Evolutionary conservation across 1,284 basidiomycete species (phyloP).

Genomic region (Apiotrichum domesticum): DNA sequence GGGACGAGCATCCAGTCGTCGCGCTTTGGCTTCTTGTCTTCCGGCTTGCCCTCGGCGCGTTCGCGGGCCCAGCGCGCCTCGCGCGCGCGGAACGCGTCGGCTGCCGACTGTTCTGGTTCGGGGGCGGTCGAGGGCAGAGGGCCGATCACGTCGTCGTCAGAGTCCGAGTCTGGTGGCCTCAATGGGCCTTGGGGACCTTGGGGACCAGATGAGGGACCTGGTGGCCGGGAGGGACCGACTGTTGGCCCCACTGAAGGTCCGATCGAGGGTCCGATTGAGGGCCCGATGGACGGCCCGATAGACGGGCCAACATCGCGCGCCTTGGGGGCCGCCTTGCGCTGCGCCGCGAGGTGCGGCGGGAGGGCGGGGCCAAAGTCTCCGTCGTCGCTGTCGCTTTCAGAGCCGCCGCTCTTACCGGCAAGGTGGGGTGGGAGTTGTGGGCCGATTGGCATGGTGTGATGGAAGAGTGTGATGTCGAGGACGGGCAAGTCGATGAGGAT

Average conservation of each 20-base stretch:
- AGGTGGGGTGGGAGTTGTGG: slow-evolving; percentile 17
- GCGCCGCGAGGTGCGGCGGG: slow-evolving; percentile 35
- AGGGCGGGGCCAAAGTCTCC: slow-evolving; percentile 61
- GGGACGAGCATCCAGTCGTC: slow-evolving; percentile 96
- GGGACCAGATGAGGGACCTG: too few relatives aligned
- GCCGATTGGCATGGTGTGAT: slow-evolving; percentile 13
- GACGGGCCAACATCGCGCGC: slow-evolving; percentile 7
- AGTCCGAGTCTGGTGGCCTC: slow-evolving; percentile 12
- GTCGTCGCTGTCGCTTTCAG: slow-evolving; percentile 57
- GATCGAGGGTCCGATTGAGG: not conserved
- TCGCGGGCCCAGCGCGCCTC: slow-evolving; percentile 60
- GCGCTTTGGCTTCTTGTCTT: slow-evolving; percentile 35
- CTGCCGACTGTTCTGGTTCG: slow-evolving; percentile 47
- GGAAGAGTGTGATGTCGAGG: not conserved
- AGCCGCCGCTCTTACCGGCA: slow-evolving; percentile 12
- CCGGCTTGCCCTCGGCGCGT: slow-evolving; percentile 52
- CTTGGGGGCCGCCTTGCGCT: slow-evolving; percentile 8
- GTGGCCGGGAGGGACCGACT: not conserved
- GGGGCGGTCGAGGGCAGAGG: slow-evolving; percentile 13
- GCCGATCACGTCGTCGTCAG: slow-evolving; percentile 32
- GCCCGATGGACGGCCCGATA: not conserved
- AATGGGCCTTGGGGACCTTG: not conserved
- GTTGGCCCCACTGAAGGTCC: not conserved
- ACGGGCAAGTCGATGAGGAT: too few relatives aligned
- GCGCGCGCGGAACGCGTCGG: slow-evolving; percentile 69